phyloP scores from a whole-genome alignment of 2,329 filamentous ascomycete genomes.

The Diplodia intermedia region DNA sequence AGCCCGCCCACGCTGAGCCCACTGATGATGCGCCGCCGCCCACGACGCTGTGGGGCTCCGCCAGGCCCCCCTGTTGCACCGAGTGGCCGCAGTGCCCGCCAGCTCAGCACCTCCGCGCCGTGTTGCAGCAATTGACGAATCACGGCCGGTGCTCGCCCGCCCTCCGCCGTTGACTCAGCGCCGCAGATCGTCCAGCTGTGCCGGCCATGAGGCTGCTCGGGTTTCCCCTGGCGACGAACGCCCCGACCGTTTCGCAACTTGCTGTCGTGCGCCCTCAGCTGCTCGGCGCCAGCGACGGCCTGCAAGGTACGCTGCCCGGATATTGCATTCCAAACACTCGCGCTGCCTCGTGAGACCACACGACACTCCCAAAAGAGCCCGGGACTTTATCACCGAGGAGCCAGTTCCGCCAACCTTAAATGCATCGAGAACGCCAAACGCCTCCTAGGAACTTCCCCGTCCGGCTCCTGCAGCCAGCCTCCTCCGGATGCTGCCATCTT shows the following conservation, averaged over 20 bases:
- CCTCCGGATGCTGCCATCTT: too few species aligned
- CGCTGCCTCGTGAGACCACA: conserved; percentile 14
- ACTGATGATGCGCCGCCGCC: conserved; percentile 2
- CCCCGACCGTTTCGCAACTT: conserved; percentile 20
- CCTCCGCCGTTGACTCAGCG: conserved; percentile 27
- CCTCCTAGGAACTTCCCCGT: too few species aligned
- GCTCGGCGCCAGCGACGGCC: conserved; percentile 15
- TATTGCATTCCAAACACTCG: conserved; percentile 31
- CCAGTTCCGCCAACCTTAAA: conserved; percentile 24
- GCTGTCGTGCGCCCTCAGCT: conserved; percentile 8
- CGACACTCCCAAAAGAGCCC: background rate
- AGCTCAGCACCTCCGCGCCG: conserved; percentile 22
- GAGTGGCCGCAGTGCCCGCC: conserved; percentile 11
- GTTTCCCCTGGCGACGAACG: conserved; percentile 22
- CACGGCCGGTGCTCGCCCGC: conserved; percentile 3
- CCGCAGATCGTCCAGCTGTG: conserved; percentile 21
- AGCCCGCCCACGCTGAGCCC: background rate
- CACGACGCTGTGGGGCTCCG: conserved; percentile 7
- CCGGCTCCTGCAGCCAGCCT: too few species aligned
- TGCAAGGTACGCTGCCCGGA: conserved; percentile 31
- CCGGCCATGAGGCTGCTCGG: conserved; percentile 2
- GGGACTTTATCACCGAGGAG: background rate
- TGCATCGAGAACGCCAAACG: conserved; percentile 5
- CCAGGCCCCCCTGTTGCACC: conserved; percentile 19
- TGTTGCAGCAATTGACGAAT: conserved; percentile 29